Percentiles rank a stretch among this genome's conserved stretches.
Conservation (phyloP, 78 protist genomes). For the Neovahlkampfia damariscottae region DNA sequence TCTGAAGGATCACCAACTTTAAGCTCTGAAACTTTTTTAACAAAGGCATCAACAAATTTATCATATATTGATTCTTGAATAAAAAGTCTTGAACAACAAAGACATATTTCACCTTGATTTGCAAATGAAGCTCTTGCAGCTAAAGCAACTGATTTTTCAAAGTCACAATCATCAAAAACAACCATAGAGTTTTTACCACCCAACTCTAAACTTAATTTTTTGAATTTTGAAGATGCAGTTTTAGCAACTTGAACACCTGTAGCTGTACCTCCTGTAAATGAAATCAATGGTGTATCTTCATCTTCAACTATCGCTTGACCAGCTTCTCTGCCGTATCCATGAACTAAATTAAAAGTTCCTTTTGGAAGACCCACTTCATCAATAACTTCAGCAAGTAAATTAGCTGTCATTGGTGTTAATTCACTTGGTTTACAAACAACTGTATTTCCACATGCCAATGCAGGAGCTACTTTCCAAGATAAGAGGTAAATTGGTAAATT, state of each 20-base stretch:
- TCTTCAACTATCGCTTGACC: conserved; percentile 41
- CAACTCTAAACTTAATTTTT: conserved; percentile 67
- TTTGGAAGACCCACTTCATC: conserved; percentile 49
- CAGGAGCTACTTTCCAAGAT: conserved; percentile 88
- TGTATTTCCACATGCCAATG: conserved; percentile 56
- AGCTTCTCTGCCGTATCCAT: conserved; percentile 35
- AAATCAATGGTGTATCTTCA: conserved; percentile 36
- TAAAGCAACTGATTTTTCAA: conserved; percentile 13
- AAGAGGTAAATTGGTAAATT: conserved; percentile 76
- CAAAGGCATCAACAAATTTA: conserved; percentile 42
- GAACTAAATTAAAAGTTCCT: conserved; percentile 69
- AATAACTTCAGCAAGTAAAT: conserved; percentile 28
- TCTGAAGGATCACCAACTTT: conserved; percentile 52
- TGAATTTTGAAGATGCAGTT: conserved; percentile 51
- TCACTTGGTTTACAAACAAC: conserved; percentile 73
- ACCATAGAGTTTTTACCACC: conserved; percentile 81
- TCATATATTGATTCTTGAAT: conserved; percentile 55
- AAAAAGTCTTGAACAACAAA: conserved; percentile 69
- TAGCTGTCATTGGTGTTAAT: conserved; percentile 60
- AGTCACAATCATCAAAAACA: conserved; percentile 46
- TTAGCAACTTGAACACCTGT: conserved; percentile 28
- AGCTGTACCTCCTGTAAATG: conserved; percentile 81
- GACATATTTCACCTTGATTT: conserved; percentile 69
- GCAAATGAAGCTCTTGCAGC: conserved; percentile 11
- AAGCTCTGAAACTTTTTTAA: conserved; percentile 11